These are phyloP conservation scores for Pseudogymnoascus sp. DNA, from an alignment of 2,329 filamentous ascomycete species.

Conservation along the genomic window DNA sequence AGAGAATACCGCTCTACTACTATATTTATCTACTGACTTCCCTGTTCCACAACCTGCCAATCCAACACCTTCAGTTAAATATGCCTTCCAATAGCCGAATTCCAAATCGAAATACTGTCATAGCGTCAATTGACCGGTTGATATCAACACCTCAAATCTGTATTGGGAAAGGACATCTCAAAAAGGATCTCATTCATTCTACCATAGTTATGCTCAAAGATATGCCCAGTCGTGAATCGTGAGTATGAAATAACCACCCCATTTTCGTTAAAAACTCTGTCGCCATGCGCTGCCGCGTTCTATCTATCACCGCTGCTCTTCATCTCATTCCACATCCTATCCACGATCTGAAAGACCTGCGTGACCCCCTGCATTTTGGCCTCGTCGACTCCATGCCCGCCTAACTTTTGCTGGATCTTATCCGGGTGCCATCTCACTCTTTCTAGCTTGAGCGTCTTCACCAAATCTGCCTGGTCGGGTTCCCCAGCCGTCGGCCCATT, in stretches of 20 bases:
- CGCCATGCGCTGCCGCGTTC: not conserved
- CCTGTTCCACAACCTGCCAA: too few species aligned
- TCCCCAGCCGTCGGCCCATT: slow-evolving; percentile 35
- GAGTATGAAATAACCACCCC: not conserved
- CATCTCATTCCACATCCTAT: slow-evolving; percentile 63
- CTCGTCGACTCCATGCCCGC: slow-evolving; percentile 58
- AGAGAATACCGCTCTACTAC: not conserved
- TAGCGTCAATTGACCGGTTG: too few species aligned
- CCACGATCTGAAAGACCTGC: slow-evolving; percentile 83
- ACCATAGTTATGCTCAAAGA: slow-evolving; percentile 1
- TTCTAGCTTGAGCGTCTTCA: slow-evolving; percentile 64
- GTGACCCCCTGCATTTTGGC: slow-evolving; percentile 72
- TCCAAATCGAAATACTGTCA: too few species aligned
- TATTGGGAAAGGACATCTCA: too few species aligned
- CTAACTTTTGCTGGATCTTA: slow-evolving; percentile 87
- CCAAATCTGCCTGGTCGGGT: slow-evolving; percentile 29
- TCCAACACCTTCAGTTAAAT: too few species aligned
- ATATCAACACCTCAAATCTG: too few species aligned
- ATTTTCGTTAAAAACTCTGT: not conserved
- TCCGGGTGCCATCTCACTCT: slow-evolving; percentile 94
- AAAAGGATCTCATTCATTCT: too few species aligned
- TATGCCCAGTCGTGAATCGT: not conserved
- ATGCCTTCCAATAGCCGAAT: too few species aligned
- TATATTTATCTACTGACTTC: not conserved
- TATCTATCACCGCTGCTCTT: not conserved